phyloP scores from a whole-genome alignment of 192 early-diverging fungal species.

The Coemansia asiatica region DNA sequence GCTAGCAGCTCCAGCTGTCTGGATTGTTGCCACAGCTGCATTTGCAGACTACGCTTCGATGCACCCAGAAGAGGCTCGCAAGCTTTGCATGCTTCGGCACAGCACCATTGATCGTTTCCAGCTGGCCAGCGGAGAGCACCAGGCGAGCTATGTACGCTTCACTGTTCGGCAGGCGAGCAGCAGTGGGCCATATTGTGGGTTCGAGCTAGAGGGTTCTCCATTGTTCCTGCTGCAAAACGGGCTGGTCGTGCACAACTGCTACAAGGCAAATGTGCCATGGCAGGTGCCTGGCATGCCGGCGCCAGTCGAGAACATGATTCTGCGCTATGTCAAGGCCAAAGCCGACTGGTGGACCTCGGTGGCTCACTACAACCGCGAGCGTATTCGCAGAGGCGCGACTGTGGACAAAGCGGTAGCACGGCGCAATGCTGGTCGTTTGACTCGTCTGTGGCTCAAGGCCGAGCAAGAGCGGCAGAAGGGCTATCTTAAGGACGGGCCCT shows the following conservation, averaged over 20 bases:
- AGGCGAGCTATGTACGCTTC: constrained; percentile 8
- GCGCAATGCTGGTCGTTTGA: constrained; percentile 97
- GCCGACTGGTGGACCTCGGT: constrained; percentile 99
- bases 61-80: constrained; percentile 8
- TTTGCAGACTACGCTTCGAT: constrained; percentile 14
- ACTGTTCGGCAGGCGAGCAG: constrained; percentile 8
- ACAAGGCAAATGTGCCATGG: constrained; percentile 99
- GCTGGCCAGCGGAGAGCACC: no score
- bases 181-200: constrained; percentile 23
- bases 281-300: constrained; percentile 97
- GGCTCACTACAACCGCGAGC: constrained; percentile 98
- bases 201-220: constrained; percentile 30
- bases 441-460: constrained; percentile 97
- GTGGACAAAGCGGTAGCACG: constrained; percentile 99
- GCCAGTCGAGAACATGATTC: constrained; percentile 98
- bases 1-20: constrained; percentile 9
- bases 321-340: constrained; percentile 98
- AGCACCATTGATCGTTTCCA: not conserved
- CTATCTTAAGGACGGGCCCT: constrained; percentile 98
- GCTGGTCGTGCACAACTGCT: constrained; percentile 58
- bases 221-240: constrained; percentile 38
- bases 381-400: constrained; percentile 96
- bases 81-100: constrained; percentile 19
- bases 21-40: constrained; percentile 18
- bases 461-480: constrained; percentile 99